Evolutionary conservation across 345 rosid species (phyloP), one percentile per base, ranked within the genome.

Genomic region (Salix koriyanagi): DNA sequence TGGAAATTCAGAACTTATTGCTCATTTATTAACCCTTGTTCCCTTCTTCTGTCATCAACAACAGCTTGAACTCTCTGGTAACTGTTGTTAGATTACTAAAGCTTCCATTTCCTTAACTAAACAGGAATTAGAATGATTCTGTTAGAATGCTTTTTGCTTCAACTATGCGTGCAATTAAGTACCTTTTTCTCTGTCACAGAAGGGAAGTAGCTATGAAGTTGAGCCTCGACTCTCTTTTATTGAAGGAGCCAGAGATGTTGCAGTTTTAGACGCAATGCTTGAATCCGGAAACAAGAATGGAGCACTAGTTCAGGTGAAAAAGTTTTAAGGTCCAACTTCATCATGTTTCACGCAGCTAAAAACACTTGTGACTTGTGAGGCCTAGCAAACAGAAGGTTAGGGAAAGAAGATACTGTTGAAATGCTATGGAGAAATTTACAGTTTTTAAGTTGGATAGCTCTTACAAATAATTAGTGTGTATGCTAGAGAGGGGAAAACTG

Each of bases 231-330:
- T 87, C 79, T 90, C 96, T 26, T 93, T 80, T 61, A 37, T 85
- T 36, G 98, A 95, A 91, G 98, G 99, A 70, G 98, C 98, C 67
- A 87, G 96, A 82, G 99, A 95, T 39, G 89, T 92, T 68, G 96
- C 98, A 60, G 86, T 93, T 72, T 83, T 95, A 7, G 97, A 90
- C 42, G 97, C 99, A 48, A 93, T 93, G 99, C 97, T 95, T 18
- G 97, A 93, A 80, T 95, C 99, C 41, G 97, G 93, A 78, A 77
- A 69, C 36, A 93, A 85, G 61, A 76, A 79, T 68, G 97, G 99
- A 75, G 89, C 89, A 60, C 69, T 83, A 21, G 91, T 91, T 76
- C 84, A 79, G 26, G 91, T 95, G 77, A 82, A 81, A 76, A 86
- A 80, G 69, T 88, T 90, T 75, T 89, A 87, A 87, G 56, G 65